Conservation (phyloP, 352 stramenopile genomes). For the Halophytophthora batemanensis region DNA sequence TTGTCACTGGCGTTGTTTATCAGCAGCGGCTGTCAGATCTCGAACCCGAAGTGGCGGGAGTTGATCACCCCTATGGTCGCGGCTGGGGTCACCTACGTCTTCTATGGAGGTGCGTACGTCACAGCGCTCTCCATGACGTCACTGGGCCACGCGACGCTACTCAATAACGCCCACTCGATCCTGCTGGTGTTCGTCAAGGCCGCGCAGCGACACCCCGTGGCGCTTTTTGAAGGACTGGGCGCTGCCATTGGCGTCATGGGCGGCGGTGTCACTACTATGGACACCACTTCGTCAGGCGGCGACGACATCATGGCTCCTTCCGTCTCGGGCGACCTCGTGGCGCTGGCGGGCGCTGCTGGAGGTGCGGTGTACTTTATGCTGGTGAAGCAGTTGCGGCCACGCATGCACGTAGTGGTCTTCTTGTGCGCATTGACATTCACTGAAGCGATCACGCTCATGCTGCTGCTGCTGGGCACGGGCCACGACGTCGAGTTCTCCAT, state of each 20-base stretch:
- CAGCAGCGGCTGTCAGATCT: constrained; percentile 23
- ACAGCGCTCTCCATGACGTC: constrained; percentile 70
- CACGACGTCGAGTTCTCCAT: constrained; percentile 58
- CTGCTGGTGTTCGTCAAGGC: constrained; percentile 78
- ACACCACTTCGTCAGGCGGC: constrained; percentile 32
- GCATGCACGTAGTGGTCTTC: constrained; percentile 73
- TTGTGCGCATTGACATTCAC: constrained; percentile 54
- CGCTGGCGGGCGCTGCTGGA: constrained; percentile 60
- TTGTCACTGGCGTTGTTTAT: constrained; percentile 41
- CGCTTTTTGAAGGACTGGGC: constrained; percentile 58
- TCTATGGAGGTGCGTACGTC: constrained; percentile 72
- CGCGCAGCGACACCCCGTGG: constrained; percentile 51
- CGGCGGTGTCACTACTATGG: constrained; percentile 70
- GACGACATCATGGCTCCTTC: constrained; percentile 46
- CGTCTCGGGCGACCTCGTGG: constrained; percentile 64
- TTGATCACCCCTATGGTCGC: constrained; percentile 42
- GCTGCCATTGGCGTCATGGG: constrained; percentile 68
- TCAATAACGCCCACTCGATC: constrained; percentile 83
- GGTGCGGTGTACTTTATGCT: constrained; percentile 76
- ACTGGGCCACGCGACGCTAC: constrained; percentile 78
- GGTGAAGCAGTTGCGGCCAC: constrained; percentile 69
- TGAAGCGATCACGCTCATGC: constrained; percentile 49
- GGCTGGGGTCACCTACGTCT: constrained; percentile 62
- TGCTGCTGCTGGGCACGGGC: constrained; percentile 58
- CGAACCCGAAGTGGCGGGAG: constrained; percentile 24